Percentiles rank a stretch among this genome's conserved stretches.
These are phyloP conservation scores for Flaveria brownii DNA, from an alignment of 129 eudicot species.

Conservation along the genomic window DNA sequence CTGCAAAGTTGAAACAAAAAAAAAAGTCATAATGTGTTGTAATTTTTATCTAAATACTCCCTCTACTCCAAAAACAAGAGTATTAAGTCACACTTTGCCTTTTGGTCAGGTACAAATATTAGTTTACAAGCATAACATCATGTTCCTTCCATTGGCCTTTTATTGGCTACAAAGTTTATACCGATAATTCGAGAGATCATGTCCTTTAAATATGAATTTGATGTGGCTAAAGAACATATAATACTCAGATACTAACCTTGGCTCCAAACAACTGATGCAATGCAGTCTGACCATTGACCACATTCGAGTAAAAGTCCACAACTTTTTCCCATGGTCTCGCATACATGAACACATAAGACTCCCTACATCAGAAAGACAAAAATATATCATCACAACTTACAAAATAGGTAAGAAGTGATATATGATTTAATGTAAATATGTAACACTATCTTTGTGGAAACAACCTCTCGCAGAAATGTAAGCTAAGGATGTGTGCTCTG, in stretches of 20 bases:
- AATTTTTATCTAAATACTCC: not conserved
- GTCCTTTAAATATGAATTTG: not conserved
- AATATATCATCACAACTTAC: not conserved
- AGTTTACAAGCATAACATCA: not conserved
- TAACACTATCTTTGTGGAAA: too few relatives aligned
- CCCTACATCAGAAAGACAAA: slow-evolving; percentile 48
- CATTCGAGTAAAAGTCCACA: slow-evolving; percentile 59
- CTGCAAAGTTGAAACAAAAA: slow-evolving; percentile 31
- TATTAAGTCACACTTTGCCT: not conserved
- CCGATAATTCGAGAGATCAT: not conserved
- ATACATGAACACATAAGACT: slow-evolving; percentile 83
- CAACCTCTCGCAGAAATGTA: too few relatives aligned
- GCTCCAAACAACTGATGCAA: slow-evolving; percentile 52
- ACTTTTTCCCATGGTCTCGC: slow-evolving; percentile 78
- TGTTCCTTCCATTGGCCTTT: not conserved
- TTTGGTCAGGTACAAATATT: slow-evolving; percentile 6
- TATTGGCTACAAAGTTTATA: not conserved
- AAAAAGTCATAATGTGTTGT: not conserved
- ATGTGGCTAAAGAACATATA: not conserved
- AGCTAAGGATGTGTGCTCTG: too few relatives aligned
- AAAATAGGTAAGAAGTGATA: not conserved
- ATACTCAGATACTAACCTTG: slow-evolving; percentile 46
- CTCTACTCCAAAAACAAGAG: not conserved
- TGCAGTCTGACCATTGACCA: slow-evolving; percentile 57
- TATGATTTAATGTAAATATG: not conserved